A percentile compares a stretch with the other conserved stretches of the same genome.
phyloP scores from a whole-genome alignment of 2,329 filamentous ascomycete species.

The Colletotrichum lentis region DNA sequence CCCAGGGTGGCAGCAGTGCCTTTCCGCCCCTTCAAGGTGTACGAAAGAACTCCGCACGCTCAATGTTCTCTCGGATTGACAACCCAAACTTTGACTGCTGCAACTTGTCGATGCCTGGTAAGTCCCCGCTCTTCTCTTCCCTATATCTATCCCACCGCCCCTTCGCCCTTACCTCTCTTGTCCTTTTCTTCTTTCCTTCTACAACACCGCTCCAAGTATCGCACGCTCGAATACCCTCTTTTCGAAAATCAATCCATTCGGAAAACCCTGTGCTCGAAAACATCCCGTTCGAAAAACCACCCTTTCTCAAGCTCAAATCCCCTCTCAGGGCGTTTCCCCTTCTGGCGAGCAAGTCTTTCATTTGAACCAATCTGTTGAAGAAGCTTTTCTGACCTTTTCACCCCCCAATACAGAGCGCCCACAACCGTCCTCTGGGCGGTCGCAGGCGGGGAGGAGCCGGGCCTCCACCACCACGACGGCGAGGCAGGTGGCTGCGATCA shows the following conservation, averaged over 20 bases:
- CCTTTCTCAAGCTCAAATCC: neutral
- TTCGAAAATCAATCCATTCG: neutral
- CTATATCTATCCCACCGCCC: neutral
- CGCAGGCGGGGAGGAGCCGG: neutral
- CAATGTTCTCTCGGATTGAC: constrained; percentile 20
- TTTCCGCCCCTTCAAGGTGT: neutral
- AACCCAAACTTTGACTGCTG: constrained; percentile 13
- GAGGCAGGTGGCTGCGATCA: neutral
- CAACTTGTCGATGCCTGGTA: constrained; percentile 10
- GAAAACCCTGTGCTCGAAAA: neutral
- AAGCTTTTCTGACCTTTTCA: constrained; percentile 7
- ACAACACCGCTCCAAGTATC: neutral
- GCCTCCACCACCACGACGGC: constrained; percentile 9
- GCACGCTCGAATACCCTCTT: neutral
- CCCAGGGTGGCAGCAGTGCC: constrained; percentile 9
- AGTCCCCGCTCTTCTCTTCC: neutral
- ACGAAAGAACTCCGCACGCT: constrained; percentile 23
- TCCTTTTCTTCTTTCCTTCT: neutral
- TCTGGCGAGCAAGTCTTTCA: neutral
- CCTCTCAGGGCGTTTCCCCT: neutral
- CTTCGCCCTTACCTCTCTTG: neutral
- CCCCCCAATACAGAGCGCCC: neutral
- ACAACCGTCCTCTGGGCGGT: constrained; percentile 1
- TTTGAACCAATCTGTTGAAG: neutral
- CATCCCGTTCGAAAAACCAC: neutral